Base-by-base conservation (phyloP, 345 rosid species). In the Hypericum androsaemum region DNA sequence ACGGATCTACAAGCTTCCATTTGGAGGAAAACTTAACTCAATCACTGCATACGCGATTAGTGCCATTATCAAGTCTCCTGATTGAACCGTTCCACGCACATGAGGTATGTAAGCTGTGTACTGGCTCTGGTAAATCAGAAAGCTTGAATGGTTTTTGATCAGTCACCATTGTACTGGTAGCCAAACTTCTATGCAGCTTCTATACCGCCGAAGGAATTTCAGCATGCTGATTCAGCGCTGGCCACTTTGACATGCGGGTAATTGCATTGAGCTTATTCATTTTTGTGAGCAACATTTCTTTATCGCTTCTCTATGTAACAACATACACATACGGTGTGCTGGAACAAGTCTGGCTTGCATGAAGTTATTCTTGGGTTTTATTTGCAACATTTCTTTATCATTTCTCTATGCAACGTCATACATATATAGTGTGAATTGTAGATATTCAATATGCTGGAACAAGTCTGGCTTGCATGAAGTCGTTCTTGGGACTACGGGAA, bases 171-270 rank as follows among this genome's bases (percentile, higher is more conserved):
- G 46, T 57, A 52, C 61, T 65, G 41, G 61, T 86, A 90, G 98
- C 88, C 94, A 40, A 53, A 70, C 44, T 79, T 84, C 74, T 81
- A 52, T 65, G 75, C 61, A 17, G 95, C 84, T 47, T 80, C 80
- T 57, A 45, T 77, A 56, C 89, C 98, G 45, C 80, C 83, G 8
- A 61, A 55, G 64, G 95, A 87, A 58, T 92, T 92, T 74, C 96
- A 80, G 70, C 98, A 77, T 71, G 87, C 73, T 57, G 89, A 87
- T 69, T 76, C 79, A 60, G 96, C 94, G 63, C 54, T 65, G 55
- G 64, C 80, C 56, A 88, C 94, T 68, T 62, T 88, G 70, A 92
- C 98, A 39, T 92, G 98, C 78, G 96, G 98, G 95, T 81, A 64
- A 46, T 58, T 73, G 39, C 37, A 36, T 41, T 68, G 12, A 54